Conservation (phyloP, 2,329 filamentous ascomycete genomes). For the Trichoderma harzianum region DNA sequence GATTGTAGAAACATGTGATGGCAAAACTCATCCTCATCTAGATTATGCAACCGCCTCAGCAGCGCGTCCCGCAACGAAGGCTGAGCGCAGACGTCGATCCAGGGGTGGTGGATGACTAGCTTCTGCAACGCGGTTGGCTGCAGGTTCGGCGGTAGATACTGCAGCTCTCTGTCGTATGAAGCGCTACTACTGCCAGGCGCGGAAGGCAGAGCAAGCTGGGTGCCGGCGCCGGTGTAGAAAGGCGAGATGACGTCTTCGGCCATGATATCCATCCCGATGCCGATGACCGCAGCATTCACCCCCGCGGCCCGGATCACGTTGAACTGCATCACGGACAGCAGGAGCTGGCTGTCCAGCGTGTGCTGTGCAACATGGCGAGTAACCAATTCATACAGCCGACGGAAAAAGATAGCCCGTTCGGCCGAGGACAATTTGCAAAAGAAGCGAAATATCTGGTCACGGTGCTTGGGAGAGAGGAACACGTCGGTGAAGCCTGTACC, state of each 20-base stretch:
- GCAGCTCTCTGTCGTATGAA: not conserved
- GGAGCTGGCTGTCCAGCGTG: conserved; percentile 2
- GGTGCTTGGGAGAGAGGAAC: not conserved
- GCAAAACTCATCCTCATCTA: conserved; percentile 22
- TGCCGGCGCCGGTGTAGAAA: not conserved
- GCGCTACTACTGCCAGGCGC: not conserved
- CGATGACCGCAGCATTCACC: not conserved
- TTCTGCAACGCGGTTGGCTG: conserved; percentile 19
- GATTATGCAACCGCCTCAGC: not conserved
- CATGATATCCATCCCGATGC: not conserved
- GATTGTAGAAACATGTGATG: conserved; percentile 14
- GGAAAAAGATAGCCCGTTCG: not conserved
- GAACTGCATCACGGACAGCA: conserved; percentile 13
- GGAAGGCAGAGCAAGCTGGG: not conserved
- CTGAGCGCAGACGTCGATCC: conserved; percentile 19
- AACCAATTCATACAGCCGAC: conserved; percentile 7
- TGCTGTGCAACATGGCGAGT: not conserved
- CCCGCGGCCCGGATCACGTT: conserved; percentile 13
- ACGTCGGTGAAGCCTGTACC: not conserved
- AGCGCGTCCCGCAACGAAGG: conserved; percentile 16
- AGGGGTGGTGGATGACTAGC: conserved; percentile 18
- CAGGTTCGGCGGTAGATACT: conserved; percentile 12
- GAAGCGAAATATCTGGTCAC: not conserved
- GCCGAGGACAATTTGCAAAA: not conserved
- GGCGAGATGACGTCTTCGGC: conserved; percentile 4